Conservation (phyloP, 148 eudicot genomes). For the Talinum fruticosum region DNA sequence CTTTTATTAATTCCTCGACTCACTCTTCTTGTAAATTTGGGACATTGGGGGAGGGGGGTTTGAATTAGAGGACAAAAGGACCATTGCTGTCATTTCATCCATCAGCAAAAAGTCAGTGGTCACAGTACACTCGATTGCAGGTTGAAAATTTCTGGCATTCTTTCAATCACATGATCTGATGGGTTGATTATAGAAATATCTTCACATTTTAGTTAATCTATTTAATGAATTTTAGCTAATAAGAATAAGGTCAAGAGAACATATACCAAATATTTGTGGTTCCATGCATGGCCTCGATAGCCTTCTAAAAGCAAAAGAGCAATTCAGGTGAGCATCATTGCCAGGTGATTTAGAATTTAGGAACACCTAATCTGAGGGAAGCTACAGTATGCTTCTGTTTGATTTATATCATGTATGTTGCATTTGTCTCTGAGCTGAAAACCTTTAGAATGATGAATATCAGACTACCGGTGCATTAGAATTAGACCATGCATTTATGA, state of each 20-base stretch:
- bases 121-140: neutral
- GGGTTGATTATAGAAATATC: too few species aligned
- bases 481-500: neutral
- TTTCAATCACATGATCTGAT: neutral
- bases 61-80: too few species aligned
- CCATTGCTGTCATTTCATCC: neutral
- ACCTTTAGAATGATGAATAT: neutral
- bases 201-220: neutral
- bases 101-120: neutral
- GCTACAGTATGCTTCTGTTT: neutral
- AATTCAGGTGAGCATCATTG: neutral
- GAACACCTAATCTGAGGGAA: neutral
- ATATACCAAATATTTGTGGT: neutral
- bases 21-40: too few species aligned
- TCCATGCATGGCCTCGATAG: neutral
- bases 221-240: neutral
- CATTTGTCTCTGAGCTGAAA: neutral
- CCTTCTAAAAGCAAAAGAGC: neutral
- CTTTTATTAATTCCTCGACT: neutral
- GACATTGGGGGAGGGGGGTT: neutral
- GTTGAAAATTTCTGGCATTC: neutral
- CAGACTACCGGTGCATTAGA: neutral
- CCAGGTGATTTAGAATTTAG: neutral
- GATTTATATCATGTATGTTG: too few species aligned
- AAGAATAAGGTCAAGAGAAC: neutral